phyloP scores from a whole-genome alignment of 1,284 basidiomycete genomes.

The Sphaerobolus stellatus region DNA sequence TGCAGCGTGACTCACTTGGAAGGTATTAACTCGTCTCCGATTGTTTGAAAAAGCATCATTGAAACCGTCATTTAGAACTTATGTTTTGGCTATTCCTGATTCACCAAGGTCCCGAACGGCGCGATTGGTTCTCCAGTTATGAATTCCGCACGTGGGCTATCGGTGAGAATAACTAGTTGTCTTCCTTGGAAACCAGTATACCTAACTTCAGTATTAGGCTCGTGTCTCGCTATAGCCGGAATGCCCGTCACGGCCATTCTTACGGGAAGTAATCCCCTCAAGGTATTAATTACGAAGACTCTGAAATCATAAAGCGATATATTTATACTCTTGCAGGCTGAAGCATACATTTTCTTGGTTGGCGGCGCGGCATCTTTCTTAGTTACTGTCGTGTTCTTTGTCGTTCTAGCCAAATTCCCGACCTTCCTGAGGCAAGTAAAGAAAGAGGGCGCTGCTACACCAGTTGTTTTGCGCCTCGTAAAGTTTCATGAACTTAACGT shows the following conservation, averaged over 20 bases:
- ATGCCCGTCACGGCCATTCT: constrained; percentile 68
- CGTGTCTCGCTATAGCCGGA: constrained; percentile 55
- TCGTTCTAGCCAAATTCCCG: constrained; percentile 65
- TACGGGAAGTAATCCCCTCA: constrained; percentile 54
- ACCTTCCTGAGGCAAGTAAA: constrained; percentile 57
- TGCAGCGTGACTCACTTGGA: constrained; percentile 73
- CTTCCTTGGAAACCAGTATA: not conserved
- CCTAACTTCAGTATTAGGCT: constrained; percentile 40
- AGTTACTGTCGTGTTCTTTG: constrained; percentile 62
- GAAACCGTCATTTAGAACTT: constrained; percentile 47
- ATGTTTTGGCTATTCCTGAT: constrained; percentile 82
- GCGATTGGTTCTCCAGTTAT: constrained; percentile 71
- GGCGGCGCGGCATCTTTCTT: constrained; percentile 66
- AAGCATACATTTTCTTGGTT: constrained; percentile 65
- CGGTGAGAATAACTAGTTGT: not conserved
- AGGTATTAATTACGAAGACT: constrained; percentile 38
- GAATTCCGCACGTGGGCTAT: constrained; percentile 67
- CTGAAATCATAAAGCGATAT: not conserved
- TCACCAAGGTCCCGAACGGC: constrained; percentile 56
- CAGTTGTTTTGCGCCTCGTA: constrained; percentile 64
- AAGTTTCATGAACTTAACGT: constrained; percentile 80
- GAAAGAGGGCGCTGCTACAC: constrained; percentile 57
- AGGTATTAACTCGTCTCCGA: constrained; percentile 40
- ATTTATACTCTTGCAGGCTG: constrained; percentile 43
- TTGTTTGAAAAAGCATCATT: not conserved